Conservation (phyloP, 768 basidiomycete species). For the Hortiboletus campestris region DNA sequence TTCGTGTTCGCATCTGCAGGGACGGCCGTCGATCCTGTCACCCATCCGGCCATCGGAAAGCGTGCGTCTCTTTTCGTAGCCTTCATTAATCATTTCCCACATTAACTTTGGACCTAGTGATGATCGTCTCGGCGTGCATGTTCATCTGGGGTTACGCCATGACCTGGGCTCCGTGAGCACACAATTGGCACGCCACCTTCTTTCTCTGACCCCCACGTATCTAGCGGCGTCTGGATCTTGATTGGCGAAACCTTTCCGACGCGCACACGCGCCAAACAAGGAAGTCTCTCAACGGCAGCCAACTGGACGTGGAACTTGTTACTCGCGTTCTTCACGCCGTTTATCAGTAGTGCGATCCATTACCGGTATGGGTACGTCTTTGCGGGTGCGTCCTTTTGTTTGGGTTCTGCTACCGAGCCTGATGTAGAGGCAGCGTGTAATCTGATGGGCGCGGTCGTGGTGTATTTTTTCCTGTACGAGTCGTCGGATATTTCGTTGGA, state of each 20-base stretch:
- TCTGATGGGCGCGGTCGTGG: not conserved
- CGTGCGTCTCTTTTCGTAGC: conserved; percentile 32
- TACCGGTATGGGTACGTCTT: not conserved
- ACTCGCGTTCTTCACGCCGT: not conserved
- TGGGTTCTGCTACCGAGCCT: not conserved
- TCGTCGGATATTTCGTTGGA: not conserved
- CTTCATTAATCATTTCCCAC: not conserved
- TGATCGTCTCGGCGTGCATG: conserved; percentile 44
- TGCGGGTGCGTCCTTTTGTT: not conserved
- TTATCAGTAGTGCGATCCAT: not conserved
- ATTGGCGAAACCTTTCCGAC: not conserved
- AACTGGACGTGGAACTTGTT: not conserved
- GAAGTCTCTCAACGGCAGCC: not conserved
- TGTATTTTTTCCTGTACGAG: not conserved
- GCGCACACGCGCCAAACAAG: not conserved
- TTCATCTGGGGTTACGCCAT: conserved; percentile 56
- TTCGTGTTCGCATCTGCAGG: conserved; percentile 57
- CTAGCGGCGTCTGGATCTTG: not conserved
- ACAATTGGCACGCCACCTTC: not conserved
- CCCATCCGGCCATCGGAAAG: conserved; percentile 50
- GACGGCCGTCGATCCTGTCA: conserved; percentile 21
- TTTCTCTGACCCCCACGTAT: not conserved
- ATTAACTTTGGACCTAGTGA: conserved; percentile 34
- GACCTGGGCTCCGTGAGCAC: not conserved
- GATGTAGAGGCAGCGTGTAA: not conserved